Base-by-base conservation (phyloP, 176 grass and related monocot genomes). In the Carex myosuroides region DNA sequence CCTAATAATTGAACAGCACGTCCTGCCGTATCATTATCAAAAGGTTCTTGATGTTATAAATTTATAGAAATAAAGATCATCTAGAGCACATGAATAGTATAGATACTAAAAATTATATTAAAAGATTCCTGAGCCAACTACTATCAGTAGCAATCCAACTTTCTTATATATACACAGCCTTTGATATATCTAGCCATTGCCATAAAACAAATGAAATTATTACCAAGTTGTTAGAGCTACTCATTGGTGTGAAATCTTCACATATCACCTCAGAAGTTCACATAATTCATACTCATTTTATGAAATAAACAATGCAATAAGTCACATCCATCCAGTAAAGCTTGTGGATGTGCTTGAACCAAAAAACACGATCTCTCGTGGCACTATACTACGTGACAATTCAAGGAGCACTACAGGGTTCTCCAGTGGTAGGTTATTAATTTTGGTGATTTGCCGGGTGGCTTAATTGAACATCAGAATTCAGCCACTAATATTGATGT, bases 41-140 rank as follows among this genome's bases (percentile, higher is more conserved):
- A 18, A 55, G 24, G 13, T 77, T 56, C 24, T 55, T 77, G 67
- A 54, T 30, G 10, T 8, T 32, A 18, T 77, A 26, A 56, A 33
- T 33, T 77, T 32, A 77, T 32, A 77, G 22, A 57, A 56, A 77
- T 56, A 77, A 77, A 56, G 48, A 55, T 77, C 50, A 77, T 57
- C 4, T 77, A 52, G 26, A 53, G 24, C 48, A 57, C 12, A 53
- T 76, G 48, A 76, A 56, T 5, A 53, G 8, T 33, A 77, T 77
- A 57, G 56, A 77, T 18, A 29, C 24, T 77, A 32, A 54, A 77
- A 30, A 16, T 57, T 77, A 26, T 56, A 18, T 77, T 77, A 24
- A 18, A 17, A 32, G 73, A 77, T 56, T 77, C 32, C 50, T 17
- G 22, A 77, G 52, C 33, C 73, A 77, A 77, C 13, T 77, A 13